Evolutionary conservation across 345 rosid species (phyloP).

Genomic region (Aurinia saxatilis): DNA sequence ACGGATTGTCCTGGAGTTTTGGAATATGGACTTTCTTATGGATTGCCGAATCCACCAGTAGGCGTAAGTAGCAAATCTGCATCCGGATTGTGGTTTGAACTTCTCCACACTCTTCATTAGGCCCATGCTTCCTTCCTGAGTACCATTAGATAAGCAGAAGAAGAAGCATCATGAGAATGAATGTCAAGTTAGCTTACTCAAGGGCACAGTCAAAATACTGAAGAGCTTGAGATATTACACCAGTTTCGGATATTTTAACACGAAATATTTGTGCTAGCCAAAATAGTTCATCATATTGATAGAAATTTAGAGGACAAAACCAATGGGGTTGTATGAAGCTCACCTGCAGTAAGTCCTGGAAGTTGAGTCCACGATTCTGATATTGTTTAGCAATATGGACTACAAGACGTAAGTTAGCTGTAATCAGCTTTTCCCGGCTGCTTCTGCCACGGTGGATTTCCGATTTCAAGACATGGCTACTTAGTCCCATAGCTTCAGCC

Average conservation of each 20-base stretch:
- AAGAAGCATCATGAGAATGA: neutral
- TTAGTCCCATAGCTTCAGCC: conserved; percentile 67
- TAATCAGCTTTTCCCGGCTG: conserved; percentile 62
- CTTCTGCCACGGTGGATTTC: conserved; percentile 54
- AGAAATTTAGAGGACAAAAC: neutral
- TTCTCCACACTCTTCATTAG: conserved; percentile 82
- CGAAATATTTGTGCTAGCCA: neutral
- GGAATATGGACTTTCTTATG: conserved; percentile 67
- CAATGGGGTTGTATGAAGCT: neutral
- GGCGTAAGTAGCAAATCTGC: conserved; percentile 80
- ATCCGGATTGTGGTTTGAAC: conserved; percentile 79
- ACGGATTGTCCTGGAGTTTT: conserved; percentile 71
- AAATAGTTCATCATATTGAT: neutral
- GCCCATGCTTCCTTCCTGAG: conserved; percentile 82
- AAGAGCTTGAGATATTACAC: neutral
- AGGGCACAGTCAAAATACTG: neutral
- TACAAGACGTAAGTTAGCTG: conserved; percentile 73
- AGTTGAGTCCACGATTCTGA: conserved; percentile 72
- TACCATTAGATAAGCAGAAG: conserved; percentile 8
- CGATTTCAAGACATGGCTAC: conserved; percentile 47
- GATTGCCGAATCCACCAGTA: conserved; percentile 91
- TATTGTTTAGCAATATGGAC: conserved; percentile 80
- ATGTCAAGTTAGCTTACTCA: neutral
- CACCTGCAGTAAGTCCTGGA: conserved; percentile 85
- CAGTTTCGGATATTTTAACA: neutral